These are phyloP conservation scores for Botrytis fragariae DNA, from an alignment of 2,329 filamentous ascomycete genomes.

Conservation along the genomic window DNA sequence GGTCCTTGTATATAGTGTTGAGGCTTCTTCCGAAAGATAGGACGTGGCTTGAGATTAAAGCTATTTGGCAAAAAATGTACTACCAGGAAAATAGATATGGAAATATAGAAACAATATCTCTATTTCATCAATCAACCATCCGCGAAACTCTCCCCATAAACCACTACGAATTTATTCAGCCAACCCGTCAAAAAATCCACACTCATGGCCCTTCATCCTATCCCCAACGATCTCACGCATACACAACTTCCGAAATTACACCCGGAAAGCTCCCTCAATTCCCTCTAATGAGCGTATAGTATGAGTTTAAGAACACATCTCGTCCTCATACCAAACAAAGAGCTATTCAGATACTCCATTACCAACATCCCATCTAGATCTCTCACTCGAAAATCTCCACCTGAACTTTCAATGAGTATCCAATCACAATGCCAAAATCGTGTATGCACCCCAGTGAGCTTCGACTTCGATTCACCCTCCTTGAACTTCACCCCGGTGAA, in stretches of 20 bases:
- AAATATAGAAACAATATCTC: background rate
- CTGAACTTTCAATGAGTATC: background rate
- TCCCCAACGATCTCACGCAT: background rate
- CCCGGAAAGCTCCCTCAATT: background rate
- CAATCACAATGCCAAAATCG: background rate
- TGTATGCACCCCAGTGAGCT: background rate
- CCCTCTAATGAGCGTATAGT: background rate
- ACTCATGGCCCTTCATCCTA: background rate
- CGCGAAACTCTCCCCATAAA: background rate
- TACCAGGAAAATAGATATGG: background rate
- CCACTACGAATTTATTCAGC: accelerated
- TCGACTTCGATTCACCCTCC: background rate
- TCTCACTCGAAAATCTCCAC: background rate
- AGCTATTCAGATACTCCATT: background rate
- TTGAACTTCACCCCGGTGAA: background rate
- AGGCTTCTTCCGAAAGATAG: accelerated
- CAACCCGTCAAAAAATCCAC: background rate
- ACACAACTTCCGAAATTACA: background rate
- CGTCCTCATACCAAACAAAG: background rate
- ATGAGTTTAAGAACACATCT: background rate
- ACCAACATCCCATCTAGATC: background rate
- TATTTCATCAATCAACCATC: background rate
- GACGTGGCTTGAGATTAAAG: background rate
- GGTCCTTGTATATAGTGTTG: background rate
- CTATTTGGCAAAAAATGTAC: background rate